These are phyloP conservation scores for Eucalyptus erythrocorys DNA, from an alignment of 345 rosid genomes.

Conservation along the genomic window DNA sequence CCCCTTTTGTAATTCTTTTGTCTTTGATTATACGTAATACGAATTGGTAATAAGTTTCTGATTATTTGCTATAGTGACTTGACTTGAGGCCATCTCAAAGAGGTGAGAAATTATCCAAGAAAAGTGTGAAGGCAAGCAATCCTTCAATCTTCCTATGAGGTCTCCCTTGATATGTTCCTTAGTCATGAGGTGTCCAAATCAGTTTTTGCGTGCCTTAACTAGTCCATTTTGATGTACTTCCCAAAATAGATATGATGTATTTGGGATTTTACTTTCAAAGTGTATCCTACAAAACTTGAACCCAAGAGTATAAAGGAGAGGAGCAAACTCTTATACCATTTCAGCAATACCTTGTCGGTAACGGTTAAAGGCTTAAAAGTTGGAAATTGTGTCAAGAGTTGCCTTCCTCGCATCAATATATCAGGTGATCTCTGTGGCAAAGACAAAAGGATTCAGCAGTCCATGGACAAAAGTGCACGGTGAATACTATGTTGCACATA, in stretches of 20 bases:
- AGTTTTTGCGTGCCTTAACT: neutral
- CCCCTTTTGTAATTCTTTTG: neutral
- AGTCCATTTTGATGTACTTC: neutral
- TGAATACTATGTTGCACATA: neutral
- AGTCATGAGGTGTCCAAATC: neutral
- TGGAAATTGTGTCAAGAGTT: neutral
- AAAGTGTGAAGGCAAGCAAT: neutral
- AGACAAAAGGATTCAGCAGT: neutral
- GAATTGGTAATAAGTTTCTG: neutral
- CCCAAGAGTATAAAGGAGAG: neutral
- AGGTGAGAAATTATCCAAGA: neutral
- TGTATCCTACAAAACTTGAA: neutral
- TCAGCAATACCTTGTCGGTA: neutral
- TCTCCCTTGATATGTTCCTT: neutral
- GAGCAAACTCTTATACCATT: neutral
- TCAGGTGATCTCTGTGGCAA: neutral
- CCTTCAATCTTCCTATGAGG: neutral
- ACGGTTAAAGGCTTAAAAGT: neutral
- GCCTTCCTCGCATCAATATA: neutral
- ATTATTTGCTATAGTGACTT: neutral
- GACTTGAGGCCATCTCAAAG: neutral
- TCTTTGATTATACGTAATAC: too few relatives aligned
- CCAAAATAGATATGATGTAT: neutral
- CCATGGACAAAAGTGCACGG: neutral
- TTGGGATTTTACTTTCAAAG: neutral